Conservation (phyloP, 352 stramenopile species). For the Globisporangium recalcitrans region DNA sequence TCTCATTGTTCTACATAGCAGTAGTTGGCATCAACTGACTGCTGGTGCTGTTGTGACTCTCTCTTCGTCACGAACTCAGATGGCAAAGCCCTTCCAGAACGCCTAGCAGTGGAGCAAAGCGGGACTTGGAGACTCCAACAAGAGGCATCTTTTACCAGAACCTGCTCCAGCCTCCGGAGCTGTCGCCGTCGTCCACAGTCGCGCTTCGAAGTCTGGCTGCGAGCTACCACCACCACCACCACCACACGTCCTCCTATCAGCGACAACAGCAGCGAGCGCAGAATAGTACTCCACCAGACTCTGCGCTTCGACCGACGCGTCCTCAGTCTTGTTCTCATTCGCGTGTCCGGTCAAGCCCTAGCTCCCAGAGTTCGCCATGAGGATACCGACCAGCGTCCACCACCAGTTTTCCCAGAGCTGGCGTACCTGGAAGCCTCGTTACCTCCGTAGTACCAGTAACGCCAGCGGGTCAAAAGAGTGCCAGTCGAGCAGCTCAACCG, state of each 20-base stretch:
- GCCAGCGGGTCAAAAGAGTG: background rate
- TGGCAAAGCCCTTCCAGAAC: background rate
- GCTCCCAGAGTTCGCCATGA: background rate
- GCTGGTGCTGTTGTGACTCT: too few relatives aligned
- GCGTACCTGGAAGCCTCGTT: too few relatives aligned
- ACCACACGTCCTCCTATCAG: background rate
- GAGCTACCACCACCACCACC: conserved; percentile 1
- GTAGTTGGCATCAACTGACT: too few relatives aligned
- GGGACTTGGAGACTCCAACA: background rate
- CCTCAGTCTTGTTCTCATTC: conserved; percentile 1
- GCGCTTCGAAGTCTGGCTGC: conserved; percentile 11
- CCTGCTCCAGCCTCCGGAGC: conserved; percentile 18
- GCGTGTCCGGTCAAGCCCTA: too few relatives aligned
- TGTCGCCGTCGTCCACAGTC: conserved; percentile 20
- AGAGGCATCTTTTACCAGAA: conserved; percentile 31
- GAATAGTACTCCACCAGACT: background rate
- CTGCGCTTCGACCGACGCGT: conserved; percentile 1
- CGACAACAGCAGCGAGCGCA: too few relatives aligned
- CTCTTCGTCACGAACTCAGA: background rate
- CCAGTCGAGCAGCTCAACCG: background rate
- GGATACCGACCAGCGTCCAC: background rate
- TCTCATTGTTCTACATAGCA: too few relatives aligned
- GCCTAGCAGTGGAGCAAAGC: background rate
- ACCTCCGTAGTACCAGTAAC: background rate
- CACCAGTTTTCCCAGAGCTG: background rate